These are phyloP conservation scores for Phoma sp. DNA, from an alignment of 2,329 filamentous ascomycete genomes.

Conservation along the genomic window DNA sequence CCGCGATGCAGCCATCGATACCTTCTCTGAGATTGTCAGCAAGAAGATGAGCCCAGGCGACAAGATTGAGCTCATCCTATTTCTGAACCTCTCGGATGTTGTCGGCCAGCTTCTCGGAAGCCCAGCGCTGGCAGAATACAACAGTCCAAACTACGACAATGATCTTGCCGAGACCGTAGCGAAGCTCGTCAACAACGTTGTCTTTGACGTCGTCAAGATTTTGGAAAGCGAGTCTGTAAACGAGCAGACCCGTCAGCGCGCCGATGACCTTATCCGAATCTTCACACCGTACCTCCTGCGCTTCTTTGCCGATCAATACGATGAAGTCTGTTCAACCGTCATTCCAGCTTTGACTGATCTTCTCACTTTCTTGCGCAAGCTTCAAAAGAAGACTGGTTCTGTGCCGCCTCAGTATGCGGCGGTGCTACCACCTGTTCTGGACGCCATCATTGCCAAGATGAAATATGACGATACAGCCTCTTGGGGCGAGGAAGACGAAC, in stretches of 20 bases:
- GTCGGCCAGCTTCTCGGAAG: slow-evolving; percentile 85
- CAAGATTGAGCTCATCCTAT: slow-evolving; percentile 92
- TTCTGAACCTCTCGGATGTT: slow-evolving; percentile 85
- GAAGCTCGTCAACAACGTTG: slow-evolving; percentile 89
- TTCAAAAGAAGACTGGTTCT: slow-evolving; percentile 66
- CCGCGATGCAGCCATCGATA: slow-evolving; percentile 89
- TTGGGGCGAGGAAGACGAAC: slow-evolving; percentile 93
- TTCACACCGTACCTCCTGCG: slow-evolving; percentile 88
- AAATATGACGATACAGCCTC: slow-evolving; percentile 93
- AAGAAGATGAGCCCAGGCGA: slow-evolving; percentile 97
- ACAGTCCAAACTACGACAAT: slow-evolving; percentile 88
- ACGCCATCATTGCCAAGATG: slow-evolving; percentile 95
- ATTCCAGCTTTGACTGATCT: slow-evolving; percentile 93
- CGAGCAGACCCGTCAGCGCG: slow-evolving; percentile 71
- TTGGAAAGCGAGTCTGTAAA: slow-evolving; percentile 73
- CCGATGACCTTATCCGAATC: slow-evolving; percentile 79
- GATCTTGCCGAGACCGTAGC: slow-evolving; percentile 95
- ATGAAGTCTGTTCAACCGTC: slow-evolving; percentile 95
- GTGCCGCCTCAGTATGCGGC: slow-evolving; percentile 77
- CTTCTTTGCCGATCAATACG: slow-evolving; percentile 97
- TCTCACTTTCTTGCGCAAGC: slow-evolving; percentile 85
- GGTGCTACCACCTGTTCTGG: slow-evolving; percentile 86
- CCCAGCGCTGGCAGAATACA: slow-evolving; percentile 77
- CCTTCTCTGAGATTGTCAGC: slow-evolving; percentile 91
- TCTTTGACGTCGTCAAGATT: slow-evolving; percentile 85